A percentile compares a stretch with the other conserved stretches of the same genome.
Conservation (phyloP, 2,329 filamentous ascomycete genomes). For the Xylaria sp. region DNA sequence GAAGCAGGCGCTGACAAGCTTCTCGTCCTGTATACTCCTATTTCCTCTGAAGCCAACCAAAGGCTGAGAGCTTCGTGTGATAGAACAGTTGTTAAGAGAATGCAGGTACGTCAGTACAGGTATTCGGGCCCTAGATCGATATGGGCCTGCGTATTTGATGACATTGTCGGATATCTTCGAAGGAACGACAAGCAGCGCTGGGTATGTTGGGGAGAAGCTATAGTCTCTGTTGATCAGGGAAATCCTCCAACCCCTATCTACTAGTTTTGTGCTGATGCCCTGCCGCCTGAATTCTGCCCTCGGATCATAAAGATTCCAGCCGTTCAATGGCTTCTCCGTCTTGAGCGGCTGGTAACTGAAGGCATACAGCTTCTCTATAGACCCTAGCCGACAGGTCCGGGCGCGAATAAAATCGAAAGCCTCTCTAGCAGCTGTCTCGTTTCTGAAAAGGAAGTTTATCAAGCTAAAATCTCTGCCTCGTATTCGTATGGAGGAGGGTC, state of each 20-base stretch:
- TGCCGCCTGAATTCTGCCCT: constrained; percentile 86
- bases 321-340: constrained; percentile 78
- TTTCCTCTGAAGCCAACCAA: constrained; percentile 87
- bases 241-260: constrained; percentile 86
- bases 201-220: constrained; percentile 91
- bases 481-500: constrained; percentile 84
- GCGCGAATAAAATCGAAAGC: constrained; percentile 87
- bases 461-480: constrained; percentile 95
- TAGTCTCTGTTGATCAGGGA: constrained; percentile 92
- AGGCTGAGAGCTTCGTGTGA: constrained; percentile 94
- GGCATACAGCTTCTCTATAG: constrained; percentile 89
- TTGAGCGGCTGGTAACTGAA: constrained; percentile 84
- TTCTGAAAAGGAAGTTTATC: constrained; percentile 87
- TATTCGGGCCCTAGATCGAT: constrained; percentile 89
- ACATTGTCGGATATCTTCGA: constrained; percentile 95
- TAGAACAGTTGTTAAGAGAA: constrained; percentile 94
- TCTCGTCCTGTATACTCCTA: constrained; percentile 95
- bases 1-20: constrained; percentile 92
- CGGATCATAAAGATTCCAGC: constrained; percentile 88
- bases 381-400: constrained; percentile 83
- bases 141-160: constrained; percentile 90
- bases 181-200: constrained; percentile 84
- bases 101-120: constrained; percentile 95
- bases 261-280: constrained; percentile 84
- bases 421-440: constrained; percentile 79